A percentile compares a stretch with the other conserved stretches of the same genome.
Conservation (phyloP, 306 rosid genomes). For the Arachis stenosperma region DNA sequence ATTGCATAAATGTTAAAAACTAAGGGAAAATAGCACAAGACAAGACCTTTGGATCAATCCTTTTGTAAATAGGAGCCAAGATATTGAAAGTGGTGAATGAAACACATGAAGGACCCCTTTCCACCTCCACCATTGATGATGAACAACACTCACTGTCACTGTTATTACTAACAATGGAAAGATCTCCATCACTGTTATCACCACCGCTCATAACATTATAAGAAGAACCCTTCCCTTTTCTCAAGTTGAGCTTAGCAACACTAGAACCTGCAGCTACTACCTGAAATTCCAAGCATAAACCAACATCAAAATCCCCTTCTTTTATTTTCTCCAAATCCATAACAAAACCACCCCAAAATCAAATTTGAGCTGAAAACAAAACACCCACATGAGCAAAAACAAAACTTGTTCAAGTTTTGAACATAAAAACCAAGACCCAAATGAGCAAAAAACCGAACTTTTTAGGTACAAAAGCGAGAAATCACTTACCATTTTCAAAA, state of each 20-base stretch:
- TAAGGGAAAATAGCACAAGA: slow-evolving; percentile 5
- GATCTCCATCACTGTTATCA: slow-evolving; percentile 40
- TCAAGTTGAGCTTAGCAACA: slow-evolving; percentile 47
- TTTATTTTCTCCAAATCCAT: not conserved
- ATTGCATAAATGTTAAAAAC: not conserved
- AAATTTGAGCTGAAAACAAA: not conserved
- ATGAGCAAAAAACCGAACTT: not conserved
- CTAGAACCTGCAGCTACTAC: slow-evolving; percentile 53
- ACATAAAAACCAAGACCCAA: not conserved
- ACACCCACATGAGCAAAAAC: not conserved
- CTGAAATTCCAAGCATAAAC: slow-evolving; percentile 46
- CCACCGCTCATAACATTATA: slow-evolving; percentile 31
- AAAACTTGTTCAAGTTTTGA: not conserved
- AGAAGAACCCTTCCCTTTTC: slow-evolving; percentile 47
- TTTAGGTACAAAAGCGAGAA: not conserved
- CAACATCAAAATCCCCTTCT: slow-evolving; percentile 4
- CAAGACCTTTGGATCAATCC: slow-evolving; percentile 85
- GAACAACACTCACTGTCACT: slow-evolving; percentile 36
- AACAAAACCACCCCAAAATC: not conserved
- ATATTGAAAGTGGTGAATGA: slow-evolving; percentile 91
- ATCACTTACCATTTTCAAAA: slow-evolving; percentile 51
- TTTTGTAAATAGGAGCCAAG: slow-evolving; percentile 82
- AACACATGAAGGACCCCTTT: slow-evolving; percentile 47
- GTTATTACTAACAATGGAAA: slow-evolving; percentile 39
- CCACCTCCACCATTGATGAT: slow-evolving; percentile 42